Evolutionary conservation across 2,329 filamentous ascomycete species (phyloP), one percentile per base, ranked within the genome.

Genomic region (Sphaerulina populicola): DNA sequence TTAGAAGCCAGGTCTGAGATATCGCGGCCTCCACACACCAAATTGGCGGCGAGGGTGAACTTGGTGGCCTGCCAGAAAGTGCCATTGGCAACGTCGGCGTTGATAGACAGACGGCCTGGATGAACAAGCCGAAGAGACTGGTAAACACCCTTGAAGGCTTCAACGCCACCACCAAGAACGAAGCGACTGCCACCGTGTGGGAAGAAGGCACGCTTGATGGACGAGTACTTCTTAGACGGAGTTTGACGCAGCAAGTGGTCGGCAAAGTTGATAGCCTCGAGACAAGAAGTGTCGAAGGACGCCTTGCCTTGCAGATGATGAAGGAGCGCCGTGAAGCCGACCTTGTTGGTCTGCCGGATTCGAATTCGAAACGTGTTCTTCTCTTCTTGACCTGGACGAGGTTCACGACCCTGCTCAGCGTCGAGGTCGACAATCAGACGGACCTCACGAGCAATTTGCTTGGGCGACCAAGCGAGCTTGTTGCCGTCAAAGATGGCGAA

Each of bases 11-110:
- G 60, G 38, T 68, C 59, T 47, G 56, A 62, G 27, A 44, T 49
- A 54, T 61, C 51, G 6, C 60, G 57, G 42, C 43, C 56, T 18
- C 56, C 60, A 44, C 54, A 59, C 37, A 67, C 57, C 51, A 68
- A 64, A 1, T 67, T 54, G 39, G 67, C 69, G 46, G 67, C 62
- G 15, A 64, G 58, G 12, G 62, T 59, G 11, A 75, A 53, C 37
- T 69, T 66, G 29, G 68, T 65, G 1, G 68, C 53, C 35, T 73
- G 76, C 85, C 87, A 97, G 71, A 98, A 98, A 10, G 86, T 86
- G 0, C 88, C 86, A 64, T 97, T 95, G 51, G 90, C 85, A 29
- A 95, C 85, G 62, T 98, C 91, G 9, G 94, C 81, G 60, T 96
- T 97, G 65, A 98, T 73, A 0, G 86, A 81, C 5, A 97, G 75